Evolutionary conservation across 1,284 basidiomycete genomes (phyloP).

Genomic region (Takashimella koratensis): DNA sequence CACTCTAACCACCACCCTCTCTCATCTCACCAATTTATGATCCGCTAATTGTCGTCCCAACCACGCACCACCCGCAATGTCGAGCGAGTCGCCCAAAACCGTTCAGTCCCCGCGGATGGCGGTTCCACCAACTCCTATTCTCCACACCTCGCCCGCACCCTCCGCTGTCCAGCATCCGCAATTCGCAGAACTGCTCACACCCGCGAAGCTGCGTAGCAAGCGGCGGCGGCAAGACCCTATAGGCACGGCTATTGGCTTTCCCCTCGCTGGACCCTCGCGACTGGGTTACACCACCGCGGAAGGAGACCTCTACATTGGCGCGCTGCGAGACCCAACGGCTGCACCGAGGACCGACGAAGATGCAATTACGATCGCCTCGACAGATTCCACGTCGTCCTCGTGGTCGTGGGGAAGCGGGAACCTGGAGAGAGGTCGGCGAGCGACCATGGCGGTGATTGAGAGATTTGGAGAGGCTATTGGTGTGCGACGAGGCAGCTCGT

Average conservation of each 20-base stretch:
- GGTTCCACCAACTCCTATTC: conserved; percentile 3
- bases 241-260: conserved; percentile 9
- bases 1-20: too few relatives aligned
- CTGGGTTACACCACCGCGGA: conserved; percentile 39
- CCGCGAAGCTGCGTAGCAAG: conserved; percentile 27
- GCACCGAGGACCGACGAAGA: conserved; percentile 25
- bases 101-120: not conserved
- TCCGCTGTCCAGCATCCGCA: conserved; percentile 23
- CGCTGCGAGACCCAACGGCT: conserved; percentile 29
- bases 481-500: conserved; percentile 33
- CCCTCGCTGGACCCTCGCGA: conserved; percentile 28
- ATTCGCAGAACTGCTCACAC: conserved; percentile 43
- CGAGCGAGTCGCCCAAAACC: too few relatives aligned
- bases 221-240: conserved; percentile 11
- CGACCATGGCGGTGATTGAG: conserved; percentile 40
- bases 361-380: conserved; percentile 24
- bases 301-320: conserved; percentile 45
- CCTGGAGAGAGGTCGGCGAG: conserved; percentile 33
- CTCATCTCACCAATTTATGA: too few relatives aligned
- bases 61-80: too few relatives aligned
- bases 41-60: too few relatives aligned
- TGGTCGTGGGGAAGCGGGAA: conserved; percentile 39
- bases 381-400: conserved; percentile 3
- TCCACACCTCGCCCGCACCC: conserved; percentile 8
- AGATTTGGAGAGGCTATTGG: conserved; percentile 43